Conservation (phyloP, 352 stramenopile species). For the Phytophthora pini region DNA sequence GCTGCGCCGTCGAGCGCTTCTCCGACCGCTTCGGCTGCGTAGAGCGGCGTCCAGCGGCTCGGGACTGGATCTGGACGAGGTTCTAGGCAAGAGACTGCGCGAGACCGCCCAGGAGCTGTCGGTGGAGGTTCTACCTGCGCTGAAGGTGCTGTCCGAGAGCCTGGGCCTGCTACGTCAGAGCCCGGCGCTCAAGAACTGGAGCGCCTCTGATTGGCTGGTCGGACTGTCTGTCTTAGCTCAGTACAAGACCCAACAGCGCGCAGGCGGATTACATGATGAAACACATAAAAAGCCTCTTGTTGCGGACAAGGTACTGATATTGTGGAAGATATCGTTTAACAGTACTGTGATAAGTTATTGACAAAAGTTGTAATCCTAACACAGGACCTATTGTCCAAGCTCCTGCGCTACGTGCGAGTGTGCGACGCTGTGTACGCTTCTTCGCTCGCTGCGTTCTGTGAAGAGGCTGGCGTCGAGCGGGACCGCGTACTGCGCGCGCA, state of each 20-base stretch:
- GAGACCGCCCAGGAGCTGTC: conserved; percentile 50
- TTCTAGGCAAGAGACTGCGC: conserved; percentile 30
- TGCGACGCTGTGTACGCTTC: conserved; percentile 79
- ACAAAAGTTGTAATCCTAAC: conserved; percentile 6
- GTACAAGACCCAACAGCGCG: conserved; percentile 63
- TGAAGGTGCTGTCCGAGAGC: conserved; percentile 80
- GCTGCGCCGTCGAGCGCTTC: conserved; percentile 9
- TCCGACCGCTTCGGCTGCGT: not conserved
- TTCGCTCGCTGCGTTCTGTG: conserved; percentile 56
- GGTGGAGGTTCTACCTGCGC: conserved; percentile 70
- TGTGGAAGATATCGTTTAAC: not conserved
- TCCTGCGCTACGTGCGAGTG: conserved; percentile 65
- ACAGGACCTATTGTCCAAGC: conserved; percentile 28
- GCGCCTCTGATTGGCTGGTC: conserved; percentile 80
- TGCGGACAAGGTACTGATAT: conserved; percentile 30
- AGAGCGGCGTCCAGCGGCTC: conserved; percentile 10
- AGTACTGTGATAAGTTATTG: not conserved
- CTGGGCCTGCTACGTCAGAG: conserved; percentile 64
- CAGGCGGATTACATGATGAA: conserved; percentile 31
- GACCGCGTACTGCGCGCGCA: conserved; percentile 59
- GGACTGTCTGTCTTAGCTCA: conserved; percentile 77
- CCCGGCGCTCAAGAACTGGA: conserved; percentile 73
- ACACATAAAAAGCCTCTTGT: conserved; percentile 33
- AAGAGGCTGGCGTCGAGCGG: conserved; percentile 48
- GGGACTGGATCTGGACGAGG: conserved; percentile 25